phyloP scores from a whole-genome alignment of 1,284 basidiomycete species.

The Boletus chippewaensis region DNA sequence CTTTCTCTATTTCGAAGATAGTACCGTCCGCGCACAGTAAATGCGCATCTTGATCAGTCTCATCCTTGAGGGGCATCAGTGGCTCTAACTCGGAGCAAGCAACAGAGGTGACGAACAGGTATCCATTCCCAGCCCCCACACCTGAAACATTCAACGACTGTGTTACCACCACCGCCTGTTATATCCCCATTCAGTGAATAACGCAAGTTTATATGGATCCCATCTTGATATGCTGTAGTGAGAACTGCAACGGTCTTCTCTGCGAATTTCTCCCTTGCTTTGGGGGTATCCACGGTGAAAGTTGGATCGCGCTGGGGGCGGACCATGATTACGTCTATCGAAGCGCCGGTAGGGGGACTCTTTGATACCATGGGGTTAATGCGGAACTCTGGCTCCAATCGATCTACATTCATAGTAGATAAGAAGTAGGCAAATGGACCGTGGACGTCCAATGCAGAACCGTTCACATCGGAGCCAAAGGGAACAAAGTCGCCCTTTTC shows the following conservation, averaged over 20 bases:
- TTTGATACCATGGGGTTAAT: conserved; percentile 30
- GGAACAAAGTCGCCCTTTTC: conserved; percentile 42
- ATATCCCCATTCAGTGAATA: conserved; percentile 49
- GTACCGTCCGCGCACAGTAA: conserved; percentile 71
- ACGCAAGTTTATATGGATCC: conserved; percentile 57
- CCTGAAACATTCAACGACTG: conserved; percentile 76
- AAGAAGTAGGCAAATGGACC: conserved; percentile 88
- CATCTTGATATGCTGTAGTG: conserved; percentile 66
- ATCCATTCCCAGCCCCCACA: conserved; percentile 81
- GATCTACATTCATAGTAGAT: conserved; percentile 72
- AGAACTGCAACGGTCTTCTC: conserved; percentile 47
- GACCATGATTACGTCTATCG: conserved; percentile 78
- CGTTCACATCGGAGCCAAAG: conserved; percentile 31
- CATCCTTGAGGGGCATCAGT: conserved; percentile 39
- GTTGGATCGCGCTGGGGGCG: conserved; percentile 68
- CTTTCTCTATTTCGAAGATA: conserved; percentile 50
- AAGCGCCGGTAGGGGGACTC: conserved; percentile 36
- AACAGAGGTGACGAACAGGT: conserved; percentile 49
- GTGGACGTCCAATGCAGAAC: conserved; percentile 41
- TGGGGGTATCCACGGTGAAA: conserved; percentile 36
- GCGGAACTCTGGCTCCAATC: conserved; percentile 77
- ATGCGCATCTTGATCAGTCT: conserved; percentile 51
- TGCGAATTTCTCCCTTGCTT: conserved; percentile 42
- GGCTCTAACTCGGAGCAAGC: conserved; percentile 3
- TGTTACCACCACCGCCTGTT: conserved; percentile 40